Base-by-base conservation (phyloP, 805 yeast species). In the Zygoascus tannicola region DNA sequence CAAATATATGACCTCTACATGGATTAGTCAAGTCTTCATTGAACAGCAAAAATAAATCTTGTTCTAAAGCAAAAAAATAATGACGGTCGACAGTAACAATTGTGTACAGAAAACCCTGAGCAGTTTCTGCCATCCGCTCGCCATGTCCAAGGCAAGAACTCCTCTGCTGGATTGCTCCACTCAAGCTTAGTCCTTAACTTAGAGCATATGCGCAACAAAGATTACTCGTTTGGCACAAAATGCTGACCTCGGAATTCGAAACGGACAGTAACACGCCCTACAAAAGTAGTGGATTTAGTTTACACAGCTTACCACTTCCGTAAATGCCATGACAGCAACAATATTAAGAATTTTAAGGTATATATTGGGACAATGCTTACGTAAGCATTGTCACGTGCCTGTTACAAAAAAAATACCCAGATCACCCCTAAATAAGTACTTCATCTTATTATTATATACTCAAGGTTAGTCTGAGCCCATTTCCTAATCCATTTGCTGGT, bases 131-230 rank as follows among this genome's bases (percentile, higher is more conserved):
- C 18, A 47, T 51, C 56, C 56, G 53, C 40, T 48, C 56, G 56
- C 58, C 58, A 55, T 48, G 50, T 54, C 48, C 50, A 46, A 48
- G 56, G 56, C 53, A 48, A 41, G 43, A 43, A 44, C 35, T 38
- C 43, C 57, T 55, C 57, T 55, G 58, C 58, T 55, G 58, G 55
- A 55, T 55, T 55, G 54, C 58, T 55, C 55, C 58, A 52, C 58
- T 55, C 52, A 52, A 55, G 57, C 18, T 32, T 54, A 36, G 40
- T 38, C 56, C 44, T 41, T 32, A 20, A 40, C 57, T 53, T 47
- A 55, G 41, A 42, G 50, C 47, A 39, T 22, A 28, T 20, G 41
- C 36, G 53, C 54, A 33, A 35, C 48, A 38, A 41, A 41, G 58
- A 52, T 43, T 55, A 53, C 58, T 50, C 58, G 43, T 39, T 42